Evolutionary conservation across 1,139 yeast genomes (phyloP).

Genomic region (Candida dubliniensis): DNA sequence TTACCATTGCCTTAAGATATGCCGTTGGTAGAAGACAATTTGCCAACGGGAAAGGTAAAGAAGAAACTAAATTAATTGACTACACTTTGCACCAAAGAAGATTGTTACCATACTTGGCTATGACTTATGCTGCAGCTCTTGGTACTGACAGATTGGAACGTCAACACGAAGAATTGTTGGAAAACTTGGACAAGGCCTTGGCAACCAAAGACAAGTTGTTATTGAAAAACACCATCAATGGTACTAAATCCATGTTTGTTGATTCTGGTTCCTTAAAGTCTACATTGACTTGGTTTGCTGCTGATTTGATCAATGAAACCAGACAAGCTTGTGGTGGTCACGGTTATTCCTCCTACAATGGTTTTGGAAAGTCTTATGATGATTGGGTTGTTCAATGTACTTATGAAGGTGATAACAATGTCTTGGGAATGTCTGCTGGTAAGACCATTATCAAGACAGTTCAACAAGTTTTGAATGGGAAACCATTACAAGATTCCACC

Average conservation of each 20-base stretch:
- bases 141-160: constrained; percentile 66
- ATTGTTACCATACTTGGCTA: constrained; percentile 75
- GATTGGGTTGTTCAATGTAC: constrained; percentile 98
- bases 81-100: constrained; percentile 88
- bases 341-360: constrained; percentile 88
- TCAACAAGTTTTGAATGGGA: constrained; percentile 22
- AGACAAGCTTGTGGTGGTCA: constrained; percentile 98
- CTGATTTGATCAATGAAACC: constrained; percentile 78
- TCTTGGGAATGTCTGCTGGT: constrained; percentile 81
- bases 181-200: constrained; percentile 56
- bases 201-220: constrained; percentile 40
- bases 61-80: constrained; percentile 69
- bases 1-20: constrained; percentile 83
- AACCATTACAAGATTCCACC: constrained; percentile 13
- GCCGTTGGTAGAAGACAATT: constrained; percentile 91
- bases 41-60: constrained; percentile 37
- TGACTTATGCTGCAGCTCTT: constrained; percentile 74
- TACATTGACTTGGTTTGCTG: constrained; percentile 83
- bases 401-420: constrained; percentile 96
- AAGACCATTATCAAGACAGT: constrained; percentile 66
- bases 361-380: constrained; percentile 82
- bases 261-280: constrained; percentile 90
- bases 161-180: constrained; percentile 53
- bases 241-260: constrained; percentile 75
- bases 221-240: constrained; percentile 53